Evolutionary conservation across 257 asterid genomes (phyloP), one percentile per base, ranked within the genome.

Genomic region (Nicotiana knightiana): DNA sequence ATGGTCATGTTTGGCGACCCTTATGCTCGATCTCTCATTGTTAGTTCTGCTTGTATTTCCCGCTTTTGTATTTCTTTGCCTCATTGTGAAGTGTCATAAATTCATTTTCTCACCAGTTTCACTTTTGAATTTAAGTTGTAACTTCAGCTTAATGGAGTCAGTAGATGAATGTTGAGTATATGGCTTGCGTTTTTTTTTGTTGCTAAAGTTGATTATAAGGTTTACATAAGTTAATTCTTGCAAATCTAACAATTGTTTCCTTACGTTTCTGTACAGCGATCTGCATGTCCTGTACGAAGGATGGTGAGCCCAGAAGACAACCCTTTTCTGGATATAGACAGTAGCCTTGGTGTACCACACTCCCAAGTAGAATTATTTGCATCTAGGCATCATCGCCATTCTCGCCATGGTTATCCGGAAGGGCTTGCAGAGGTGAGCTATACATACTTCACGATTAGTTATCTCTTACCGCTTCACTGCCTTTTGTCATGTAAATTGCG

Each of bases 361-460:
- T 84, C 89, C 59, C 84, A 87, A 53, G 70, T 87, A 39, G 91
- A 87, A 67, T 75, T 83, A 82, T 82, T 77, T 57, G 86, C 81
- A 84, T 79, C 87, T 43, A 84, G 90, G 80, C 87, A 82, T 73
- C 87, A 87, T 82, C 87, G 86, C 39, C 90, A 87, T 82, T 81
- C 84, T 84, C 84, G 86, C 55, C 85, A 82, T 66, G 82, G 88
- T 80, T 85, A 71, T 35, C 83, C 89, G 1, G 91, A 87, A 82
- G 91, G 89, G 37, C 87, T 89, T 43, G 88, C 91, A 15, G 91
- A 89, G 89, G 91, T 89, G 55, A 82, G 89, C 79, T 79, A 7
- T 66, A 39, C 48, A 58, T 68, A 61, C 51, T 61, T 28, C 16
- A 17, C 58, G 51, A 26, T 10, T 75, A 51, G 43, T 51, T 26